Percentiles rank a stretch among this genome's conserved stretches.
phyloP scores from a whole-genome alignment of 352 stramenopile species.

The Phytophthora colocasiae region DNA sequence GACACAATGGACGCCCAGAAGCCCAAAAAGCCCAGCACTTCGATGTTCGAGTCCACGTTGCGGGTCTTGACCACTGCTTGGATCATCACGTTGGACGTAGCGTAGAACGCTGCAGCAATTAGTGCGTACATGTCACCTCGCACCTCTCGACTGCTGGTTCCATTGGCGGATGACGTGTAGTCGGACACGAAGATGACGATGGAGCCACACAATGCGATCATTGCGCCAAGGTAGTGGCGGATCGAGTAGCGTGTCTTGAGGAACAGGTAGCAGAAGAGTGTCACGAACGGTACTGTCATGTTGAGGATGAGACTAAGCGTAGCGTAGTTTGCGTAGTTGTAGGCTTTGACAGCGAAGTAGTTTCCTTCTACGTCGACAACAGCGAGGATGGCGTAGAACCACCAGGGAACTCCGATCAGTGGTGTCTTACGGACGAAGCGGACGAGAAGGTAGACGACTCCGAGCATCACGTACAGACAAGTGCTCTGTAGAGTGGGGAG shows the following conservation, averaged over 20 bases:
- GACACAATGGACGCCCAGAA: slow-evolving; percentile 62
- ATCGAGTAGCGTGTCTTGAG: slow-evolving; percentile 69
- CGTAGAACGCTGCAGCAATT: slow-evolving; percentile 66
- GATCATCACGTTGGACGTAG: slow-evolving; percentile 78
- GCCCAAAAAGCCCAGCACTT: slow-evolving; percentile 61
- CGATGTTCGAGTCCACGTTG: slow-evolving; percentile 63
- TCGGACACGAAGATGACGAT: slow-evolving; percentile 69
- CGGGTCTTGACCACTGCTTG: slow-evolving; percentile 71
- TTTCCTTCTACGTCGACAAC: slow-evolving; percentile 74
- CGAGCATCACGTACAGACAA: slow-evolving; percentile 65
- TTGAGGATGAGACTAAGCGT: slow-evolving; percentile 72
- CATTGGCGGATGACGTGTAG: slow-evolving; percentile 57
- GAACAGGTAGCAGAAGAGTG: slow-evolving; percentile 72
- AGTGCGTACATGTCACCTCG: slow-evolving; percentile 69
- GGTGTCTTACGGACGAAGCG: slow-evolving; percentile 44
- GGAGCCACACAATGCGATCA: slow-evolving; percentile 53
- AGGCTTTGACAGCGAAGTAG: slow-evolving; percentile 77
- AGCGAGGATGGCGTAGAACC: slow-evolving; percentile 70
- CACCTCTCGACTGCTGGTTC: slow-evolving; percentile 46
- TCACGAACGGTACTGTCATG: slow-evolving; percentile 74
- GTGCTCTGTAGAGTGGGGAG: slow-evolving; percentile 68
- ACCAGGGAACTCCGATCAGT: slow-evolving; percentile 49
- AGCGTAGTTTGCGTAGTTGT: slow-evolving; percentile 78
- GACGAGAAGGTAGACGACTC: slow-evolving; percentile 52
- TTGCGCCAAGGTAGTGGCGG: slow-evolving; percentile 55